Conservation (phyloP, 495 filamentous ascomycete species). For the Lepraria neglecta region DNA sequence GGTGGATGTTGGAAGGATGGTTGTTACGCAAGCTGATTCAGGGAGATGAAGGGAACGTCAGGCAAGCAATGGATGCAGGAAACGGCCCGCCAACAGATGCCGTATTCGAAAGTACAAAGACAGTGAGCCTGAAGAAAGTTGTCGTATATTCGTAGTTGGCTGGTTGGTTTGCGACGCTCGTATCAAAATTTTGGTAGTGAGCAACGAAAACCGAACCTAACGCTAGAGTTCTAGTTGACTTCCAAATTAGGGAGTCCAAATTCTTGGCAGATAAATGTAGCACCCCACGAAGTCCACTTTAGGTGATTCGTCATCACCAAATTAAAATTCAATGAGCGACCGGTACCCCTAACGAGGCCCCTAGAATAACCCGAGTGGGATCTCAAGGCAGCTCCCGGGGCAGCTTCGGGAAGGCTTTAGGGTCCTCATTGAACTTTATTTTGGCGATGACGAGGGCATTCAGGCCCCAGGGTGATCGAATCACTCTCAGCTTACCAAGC, state of each 20-base stretch:
- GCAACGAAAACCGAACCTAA: neutral
- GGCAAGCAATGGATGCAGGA: too few relatives aligned
- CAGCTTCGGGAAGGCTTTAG: too few relatives aligned
- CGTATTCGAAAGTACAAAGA: neutral
- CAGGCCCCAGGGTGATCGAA: too few relatives aligned
- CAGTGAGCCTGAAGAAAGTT: neutral
- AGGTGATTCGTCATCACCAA: too few relatives aligned
- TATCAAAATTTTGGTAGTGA: neutral
- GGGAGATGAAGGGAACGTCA: neutral
- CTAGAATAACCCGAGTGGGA: neutral
- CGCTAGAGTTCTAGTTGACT: neutral
- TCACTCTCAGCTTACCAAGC: too few relatives aligned
- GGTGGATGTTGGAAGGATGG: neutral
- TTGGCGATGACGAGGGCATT: too few relatives aligned
- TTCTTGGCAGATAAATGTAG: neutral
- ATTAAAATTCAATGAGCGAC: neutral
- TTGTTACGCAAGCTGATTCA: conserved; percentile 3
- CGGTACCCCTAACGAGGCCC: neutral
- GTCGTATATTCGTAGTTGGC: neutral
- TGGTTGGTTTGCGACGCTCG: neutral
- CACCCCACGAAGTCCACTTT: too few relatives aligned
- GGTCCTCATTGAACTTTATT: too few relatives aligned
- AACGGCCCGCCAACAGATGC: neutral
- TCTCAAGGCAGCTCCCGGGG: too few relatives aligned
- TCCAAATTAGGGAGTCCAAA: conserved; percentile 9